Base-by-base conservation (phyloP, 306 rosid species). In the Canavalia gladiata region DNA sequence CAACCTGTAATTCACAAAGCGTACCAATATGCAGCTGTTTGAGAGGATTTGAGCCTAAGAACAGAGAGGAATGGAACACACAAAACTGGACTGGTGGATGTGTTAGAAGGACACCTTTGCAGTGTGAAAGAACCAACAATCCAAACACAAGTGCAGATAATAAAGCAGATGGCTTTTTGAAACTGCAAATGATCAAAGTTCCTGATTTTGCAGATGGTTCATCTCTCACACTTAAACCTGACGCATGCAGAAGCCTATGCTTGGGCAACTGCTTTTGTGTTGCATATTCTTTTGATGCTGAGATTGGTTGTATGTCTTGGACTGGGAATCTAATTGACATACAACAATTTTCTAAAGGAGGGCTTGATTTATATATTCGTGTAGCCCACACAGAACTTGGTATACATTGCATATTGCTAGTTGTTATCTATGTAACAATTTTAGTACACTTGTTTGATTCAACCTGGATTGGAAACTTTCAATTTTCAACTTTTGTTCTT, bases 1-100 rank as follows among this genome's bases (percentile, higher is more conserved):
- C 83, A 29, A 33, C 13, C 8, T 88, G 97, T 82, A 88, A 86
- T 10, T 13, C 81, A 0, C 8, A 39, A 3, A 57, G 0, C 0
- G 54, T 71, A 18, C 84, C 94, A 0, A 6, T 74, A n/a, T 88
- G 97, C 10, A 72, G 76, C 3, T 91, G 94, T 72, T 72, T 87
- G 52, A 73, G 11, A 41, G 92, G 92, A 33, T 91, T 86, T 59
- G 62, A 39, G 25, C 89, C 92, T 9, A 88, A 72, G 76, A 82
- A 73, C 45, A 30, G 4, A 67, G 52, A 80, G 18, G 86, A 77
- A 1, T 90, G 94, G 90, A 59, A 68, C 0, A 52, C 2, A 1
- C 49, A 80, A 0, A 79, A 75, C 29, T 87, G 89, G 89, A 83
- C 63, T 2, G 55, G 35, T 50, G 87, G 94, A 25, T 91, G 92